Base-by-base conservation (phyloP, 192 early-diverging fungal genomes). In the Lunasporangiospora selenospora region DNA sequence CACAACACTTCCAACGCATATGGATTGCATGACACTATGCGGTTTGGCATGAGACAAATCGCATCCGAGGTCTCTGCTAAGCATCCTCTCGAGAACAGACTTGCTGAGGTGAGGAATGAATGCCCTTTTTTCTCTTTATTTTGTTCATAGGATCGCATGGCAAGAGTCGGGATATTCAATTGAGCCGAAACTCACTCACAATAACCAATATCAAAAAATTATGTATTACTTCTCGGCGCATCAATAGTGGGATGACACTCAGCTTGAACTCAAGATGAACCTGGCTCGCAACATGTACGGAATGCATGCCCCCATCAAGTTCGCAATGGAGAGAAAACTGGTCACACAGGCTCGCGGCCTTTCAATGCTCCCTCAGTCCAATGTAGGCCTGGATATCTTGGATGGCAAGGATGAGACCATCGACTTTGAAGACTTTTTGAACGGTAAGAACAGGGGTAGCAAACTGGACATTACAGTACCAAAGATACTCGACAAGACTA, bases 351-450 rank as follows among this genome's bases (percentile, higher is more conserved):
- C 84, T 58, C 62, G 45, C 48, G 45, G 50, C 67, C 79, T 49
- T 63, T 85, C 50, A 79, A 90, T 56, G 81, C 81, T 49, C 48
- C 90, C 43, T 73, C 83, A 51, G 53, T 85, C 87, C 30, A 92
- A 91, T 54, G 27, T 83, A 0, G 76, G 80, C 46, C 54, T 93
- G 53, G 94, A 97, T 76, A 95, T 99, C 52, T 80, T 99, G 42
- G 77, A 80, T 55, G 95, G 95, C 53, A 87, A 84, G 62, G 97
- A 99, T 79, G 84, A 88, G 50, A 87, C 89, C 7, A 88, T 98
- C 56, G 97, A 93, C 36, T 89, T 94, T 58, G 90, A 92, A 65
- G 97, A 99, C 61, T 85, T 97, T 63, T 84, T 96, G 62, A 89
- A 90, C 39, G 86, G 90, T 90, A 80, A 77, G 77, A 50, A 38